Base-by-base conservation (phyloP, 371 early-diverging fungal species). In the Entomophthora muscae region DNA sequence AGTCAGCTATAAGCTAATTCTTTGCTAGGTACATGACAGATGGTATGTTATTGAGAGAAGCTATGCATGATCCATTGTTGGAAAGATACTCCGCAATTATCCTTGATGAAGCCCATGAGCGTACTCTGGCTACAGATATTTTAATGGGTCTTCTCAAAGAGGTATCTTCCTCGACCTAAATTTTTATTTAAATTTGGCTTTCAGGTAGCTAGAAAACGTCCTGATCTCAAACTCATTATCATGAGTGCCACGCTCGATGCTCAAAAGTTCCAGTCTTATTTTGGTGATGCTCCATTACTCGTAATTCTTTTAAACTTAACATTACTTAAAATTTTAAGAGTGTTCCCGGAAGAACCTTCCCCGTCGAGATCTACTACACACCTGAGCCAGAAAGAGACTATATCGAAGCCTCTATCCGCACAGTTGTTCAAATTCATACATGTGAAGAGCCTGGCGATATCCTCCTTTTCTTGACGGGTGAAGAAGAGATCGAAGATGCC, bases 61-160 rank as follows among this genome's bases (percentile, higher is more conserved):
- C 93, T 63, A 94, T 98, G 89, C 82, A 83, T n/a, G 95, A 97
- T 73, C 93, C 91, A 23, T 65, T 78, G 64, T 71, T 95, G 55
- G 70, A 73, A 32, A 75, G 90, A 27, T 97, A 97, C 71, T 90
- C 93, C 26, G 85, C 91, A 26, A 81, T 99, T 54, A 84, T 94
- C 70, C 80, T 98, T 53, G 99, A 99, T 71, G 99, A 99, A 75
- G 98, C 97, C 31, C 99, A 99, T 83, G 99, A 99, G 78, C 85
- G 95, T 70, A 92, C 89, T 31, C 68, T 90, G n/a, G 79, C 81
- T 66, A 97, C 97, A 12, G 99, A 98, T 75, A 88, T 99, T 67
- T 73, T 99, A 58, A 92, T 99, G 89, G 94, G 95, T 21, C 74
- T 95, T 57, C 73, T 95, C 67, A 93, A 94, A 72, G 83, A 90